Percentiles rank a stretch among this genome's conserved stretches.
phyloP scores from a whole-genome alignment of 352 stramenopile genomes.

The Phytophthora sp. region DNA sequence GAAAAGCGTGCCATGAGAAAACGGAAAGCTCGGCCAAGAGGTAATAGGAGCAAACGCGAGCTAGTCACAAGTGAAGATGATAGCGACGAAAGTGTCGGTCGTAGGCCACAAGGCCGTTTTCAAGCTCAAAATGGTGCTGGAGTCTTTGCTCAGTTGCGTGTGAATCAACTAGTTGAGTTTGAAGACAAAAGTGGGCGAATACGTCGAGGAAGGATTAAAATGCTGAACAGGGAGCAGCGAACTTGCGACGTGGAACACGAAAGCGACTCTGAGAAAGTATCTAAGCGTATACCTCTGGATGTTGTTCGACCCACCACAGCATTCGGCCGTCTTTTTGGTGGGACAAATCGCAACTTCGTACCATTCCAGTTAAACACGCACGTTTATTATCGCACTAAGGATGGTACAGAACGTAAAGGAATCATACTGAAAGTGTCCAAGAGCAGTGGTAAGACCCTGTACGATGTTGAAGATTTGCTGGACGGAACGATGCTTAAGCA shows the following conservation, averaged over 20 bases:
- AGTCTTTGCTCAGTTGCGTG: slow-evolving; percentile 34
- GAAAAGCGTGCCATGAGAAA: slow-evolving; percentile 27
- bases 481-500: slow-evolving; percentile 54
- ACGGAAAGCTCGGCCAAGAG: slow-evolving; percentile 35
- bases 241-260: slow-evolving; percentile 71
- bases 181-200: slow-evolving; percentile 48
- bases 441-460: slow-evolving; percentile 34
- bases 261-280: slow-evolving; percentile 52
- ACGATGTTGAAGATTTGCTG: slow-evolving; percentile 62
- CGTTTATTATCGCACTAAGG: slow-evolving; percentile 59
- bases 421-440: slow-evolving; percentile 62
- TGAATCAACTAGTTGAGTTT: slow-evolving; percentile 67
- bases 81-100: slow-evolving; percentile 14
- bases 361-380: slow-evolving; percentile 49
- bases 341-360: slow-evolving; percentile 19
- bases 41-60: slow-evolving; percentile 37
- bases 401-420: slow-evolving; percentile 54
- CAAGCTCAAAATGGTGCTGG: slow-evolving; percentile 3
- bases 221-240: slow-evolving; percentile 46
- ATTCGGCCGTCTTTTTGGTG: slow-evolving; percentile 43
- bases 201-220: slow-evolving; percentile 53
- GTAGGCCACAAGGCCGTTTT: slow-evolving; percentile 2
- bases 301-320: slow-evolving; percentile 36
- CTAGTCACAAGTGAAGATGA: slow-evolving; percentile 45
- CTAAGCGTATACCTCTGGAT: slow-evolving; percentile 49